Percentiles rank a stretch among this genome's conserved stretches.
phyloP scores from a whole-genome alignment of 2,329 filamentous ascomycete species.

The Sporothrix mexicana region DNA sequence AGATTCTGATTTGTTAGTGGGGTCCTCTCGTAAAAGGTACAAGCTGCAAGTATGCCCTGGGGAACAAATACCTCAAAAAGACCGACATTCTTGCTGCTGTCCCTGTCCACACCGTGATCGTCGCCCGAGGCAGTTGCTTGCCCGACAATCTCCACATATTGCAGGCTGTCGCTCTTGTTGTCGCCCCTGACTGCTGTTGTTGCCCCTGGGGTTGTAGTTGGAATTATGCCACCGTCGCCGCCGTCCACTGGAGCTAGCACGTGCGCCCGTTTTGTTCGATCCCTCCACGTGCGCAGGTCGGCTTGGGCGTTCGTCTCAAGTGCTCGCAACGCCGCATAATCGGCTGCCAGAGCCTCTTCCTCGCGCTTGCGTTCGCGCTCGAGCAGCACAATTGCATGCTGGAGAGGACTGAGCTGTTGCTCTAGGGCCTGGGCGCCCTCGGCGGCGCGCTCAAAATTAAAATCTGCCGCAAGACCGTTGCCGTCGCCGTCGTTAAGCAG shows the following conservation, averaged over 20 bases:
- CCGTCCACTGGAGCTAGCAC: slow-evolving; percentile 53
- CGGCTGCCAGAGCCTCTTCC: slow-evolving; percentile 60
- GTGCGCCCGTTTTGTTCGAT: slow-evolving; percentile 57
- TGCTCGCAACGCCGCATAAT: slow-evolving; percentile 57
- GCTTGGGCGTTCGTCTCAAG: slow-evolving; percentile 63
- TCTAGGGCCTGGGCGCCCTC: slow-evolving; percentile 64
- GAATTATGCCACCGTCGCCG: background rate
- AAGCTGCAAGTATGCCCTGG: background rate
- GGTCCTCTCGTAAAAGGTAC: background rate
- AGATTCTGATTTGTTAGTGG: slow-evolving; percentile 35
- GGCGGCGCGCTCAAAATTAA: slow-evolving; percentile 69
- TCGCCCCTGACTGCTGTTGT: background rate
- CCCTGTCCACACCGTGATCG: background rate
- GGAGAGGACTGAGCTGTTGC: slow-evolving; percentile 63
- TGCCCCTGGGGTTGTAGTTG: no score
- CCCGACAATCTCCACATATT: slow-evolving; percentile 26
- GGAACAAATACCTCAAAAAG: slow-evolving; percentile 44
- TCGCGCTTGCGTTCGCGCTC: slow-evolving; percentile 62
- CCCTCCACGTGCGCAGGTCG: slow-evolving; percentile 58
- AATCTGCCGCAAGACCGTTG: slow-evolving; percentile 59
- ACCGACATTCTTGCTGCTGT: slow-evolving; percentile 19
- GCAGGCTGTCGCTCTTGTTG: background rate
- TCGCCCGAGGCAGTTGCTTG: slow-evolving; percentile 19
- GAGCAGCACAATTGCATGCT: slow-evolving; percentile 68
- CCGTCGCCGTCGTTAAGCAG: slow-evolving; percentile 37